phyloP scores from a whole-genome alignment of 148 eudicot genomes.

The Simmondsia chinensis region DNA sequence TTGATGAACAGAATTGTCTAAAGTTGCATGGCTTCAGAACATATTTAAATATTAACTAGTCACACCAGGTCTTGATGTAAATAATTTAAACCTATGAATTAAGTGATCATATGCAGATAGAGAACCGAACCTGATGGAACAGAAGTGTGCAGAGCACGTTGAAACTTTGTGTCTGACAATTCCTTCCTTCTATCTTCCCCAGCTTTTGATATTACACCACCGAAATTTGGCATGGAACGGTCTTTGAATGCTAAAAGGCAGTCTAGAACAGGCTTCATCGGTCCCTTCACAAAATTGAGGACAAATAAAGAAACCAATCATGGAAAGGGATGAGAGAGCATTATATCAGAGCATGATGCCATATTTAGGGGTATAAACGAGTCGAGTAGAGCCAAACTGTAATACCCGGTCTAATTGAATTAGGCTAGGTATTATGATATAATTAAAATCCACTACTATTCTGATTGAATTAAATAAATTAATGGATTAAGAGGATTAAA shows the following conservation, averaged over 20 bases:
- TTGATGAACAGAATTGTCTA: too few relatives aligned
- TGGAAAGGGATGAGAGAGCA: background rate
- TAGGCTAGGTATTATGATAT: too few relatives aligned
- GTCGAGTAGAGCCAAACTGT: too few relatives aligned
- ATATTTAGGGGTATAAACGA: background rate
- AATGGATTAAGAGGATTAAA: too few relatives aligned
- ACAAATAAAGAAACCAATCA: slow-evolving; percentile 2
- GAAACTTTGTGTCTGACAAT: slow-evolving; percentile 33
- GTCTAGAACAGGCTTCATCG: slow-evolving; percentile 72
- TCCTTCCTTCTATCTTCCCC: slow-evolving; percentile 41
- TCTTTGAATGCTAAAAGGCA: slow-evolving; percentile 70
- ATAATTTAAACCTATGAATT: background rate
- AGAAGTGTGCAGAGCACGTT: slow-evolving; percentile 33
- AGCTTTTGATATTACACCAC: slow-evolving; percentile 25
- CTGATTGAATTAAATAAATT: too few relatives aligned
- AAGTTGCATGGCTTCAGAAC: too few relatives aligned
- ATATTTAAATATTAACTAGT: background rate
- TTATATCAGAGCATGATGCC: background rate
- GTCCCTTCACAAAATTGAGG: slow-evolving; percentile 44
- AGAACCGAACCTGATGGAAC: slow-evolving; percentile 37
- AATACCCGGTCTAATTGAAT: too few relatives aligned
- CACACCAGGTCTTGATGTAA: background rate
- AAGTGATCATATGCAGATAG: background rate
- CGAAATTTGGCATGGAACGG: slow-evolving; percentile 32
- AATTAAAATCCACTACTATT: too few relatives aligned